phyloP scores from a whole-genome alignment of 202 grass and related monocot genomes.

The Elaeis oleifera region DNA sequence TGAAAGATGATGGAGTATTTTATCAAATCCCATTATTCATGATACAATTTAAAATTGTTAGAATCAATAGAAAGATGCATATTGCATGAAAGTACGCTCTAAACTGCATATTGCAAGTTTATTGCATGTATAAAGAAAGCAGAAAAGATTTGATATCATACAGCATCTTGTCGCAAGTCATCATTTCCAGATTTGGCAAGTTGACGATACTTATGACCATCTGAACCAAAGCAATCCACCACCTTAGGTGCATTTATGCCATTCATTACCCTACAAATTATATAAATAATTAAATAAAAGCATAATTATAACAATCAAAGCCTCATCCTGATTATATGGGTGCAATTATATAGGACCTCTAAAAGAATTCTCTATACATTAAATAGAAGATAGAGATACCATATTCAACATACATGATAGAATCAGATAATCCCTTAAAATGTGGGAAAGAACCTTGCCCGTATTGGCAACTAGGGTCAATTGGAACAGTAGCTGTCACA shows the following conservation, averaged over 20 bases:
- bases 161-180: slow-evolving; percentile 91
- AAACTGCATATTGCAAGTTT: too few relatives aligned
- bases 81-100: too few relatives aligned
- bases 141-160: slow-evolving; percentile 40
- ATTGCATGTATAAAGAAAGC: not conserved
- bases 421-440: slow-evolving; percentile 76
- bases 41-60: too few relatives aligned
- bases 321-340: too few relatives aligned
- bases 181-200: slow-evolving; percentile 99
- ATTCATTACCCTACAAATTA: slow-evolving; percentile 74
- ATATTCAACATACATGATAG: slow-evolving; percentile 57
- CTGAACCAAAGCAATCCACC: slow-evolving; percentile 76
- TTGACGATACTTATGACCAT: slow-evolving; percentile 85
- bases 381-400: slow-evolving; percentile 4
- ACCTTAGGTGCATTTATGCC: slow-evolving; percentile 96
- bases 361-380: too few relatives aligned
- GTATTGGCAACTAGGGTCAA: slow-evolving; percentile 76
- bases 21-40: too few relatives aligned
- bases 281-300: slow-evolving; percentile 26
- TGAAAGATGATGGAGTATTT: too few relatives aligned
- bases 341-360: too few relatives aligned
- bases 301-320: slow-evolving; percentile 8
- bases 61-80: too few relatives aligned
- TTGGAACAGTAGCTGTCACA: slow-evolving; percentile 73
- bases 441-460: slow-evolving; percentile 84